Percentiles rank a stretch among this genome's conserved stretches.
Evolutionary conservation across 2,329 filamentous ascomycete genomes (phyloP).

Genomic region (Monilinia polystroma): DNA sequence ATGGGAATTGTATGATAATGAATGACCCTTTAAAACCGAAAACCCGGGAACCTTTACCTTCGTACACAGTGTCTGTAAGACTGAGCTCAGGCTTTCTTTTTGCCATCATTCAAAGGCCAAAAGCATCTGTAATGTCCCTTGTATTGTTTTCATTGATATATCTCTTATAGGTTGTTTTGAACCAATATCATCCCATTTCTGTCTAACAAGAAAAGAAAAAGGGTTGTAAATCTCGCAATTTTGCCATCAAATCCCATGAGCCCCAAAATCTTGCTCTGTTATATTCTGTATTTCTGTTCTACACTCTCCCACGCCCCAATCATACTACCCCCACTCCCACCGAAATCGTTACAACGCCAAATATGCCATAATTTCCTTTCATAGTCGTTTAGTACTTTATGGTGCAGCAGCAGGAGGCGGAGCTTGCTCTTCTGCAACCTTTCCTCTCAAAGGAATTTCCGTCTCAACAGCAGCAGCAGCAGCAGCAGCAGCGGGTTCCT

Average conservation of each 20-base stretch:
- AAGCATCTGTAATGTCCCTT: background rate
- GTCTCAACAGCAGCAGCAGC: constrained; percentile 24
- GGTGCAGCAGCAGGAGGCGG: constrained; percentile 39
- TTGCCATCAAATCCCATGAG: constrained; percentile 7
- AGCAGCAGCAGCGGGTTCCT: constrained; percentile 37
- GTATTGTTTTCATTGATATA: background rate
- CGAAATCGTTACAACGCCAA: constrained; percentile 29
- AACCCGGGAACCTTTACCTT: background rate
- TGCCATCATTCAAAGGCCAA: background rate
- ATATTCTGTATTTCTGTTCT: background rate
- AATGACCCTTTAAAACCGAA: background rate
- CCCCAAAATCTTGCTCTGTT: background rate
- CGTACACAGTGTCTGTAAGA: background rate
- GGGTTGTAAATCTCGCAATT: background rate
- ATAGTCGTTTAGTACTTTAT: constrained; percentile 23
- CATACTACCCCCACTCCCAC: background rate
- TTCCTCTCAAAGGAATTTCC: constrained; percentile 36
- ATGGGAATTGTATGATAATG: constrained; percentile 18
- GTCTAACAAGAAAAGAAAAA: background rate
- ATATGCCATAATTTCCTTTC: constrained; percentile 22
- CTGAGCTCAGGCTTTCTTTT: background rate
- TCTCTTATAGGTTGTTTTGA: constrained; percentile 6
- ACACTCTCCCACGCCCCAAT: background rate
- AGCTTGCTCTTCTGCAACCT: constrained; percentile 39
- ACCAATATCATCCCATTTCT: background rate